These are phyloP conservation scores for Simplicillium aogashimaense DNA, from an alignment of 2,329 filamentous ascomycete species.

Conservation along the genomic window DNA sequence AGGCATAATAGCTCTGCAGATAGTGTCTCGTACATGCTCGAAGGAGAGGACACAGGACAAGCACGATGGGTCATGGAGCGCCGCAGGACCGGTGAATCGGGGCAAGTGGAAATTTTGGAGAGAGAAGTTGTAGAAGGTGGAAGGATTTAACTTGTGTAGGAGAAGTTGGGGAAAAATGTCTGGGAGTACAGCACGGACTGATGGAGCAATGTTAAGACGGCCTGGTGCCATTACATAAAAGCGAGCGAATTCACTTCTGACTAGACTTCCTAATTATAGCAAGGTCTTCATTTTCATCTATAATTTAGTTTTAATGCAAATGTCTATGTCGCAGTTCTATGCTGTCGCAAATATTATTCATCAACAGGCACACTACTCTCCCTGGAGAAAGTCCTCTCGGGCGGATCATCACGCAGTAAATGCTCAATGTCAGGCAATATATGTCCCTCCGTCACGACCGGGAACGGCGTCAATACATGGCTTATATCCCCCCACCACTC, in stretches of 20 bases:
- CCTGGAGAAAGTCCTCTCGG: constrained; percentile 5
- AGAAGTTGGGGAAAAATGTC: too few species aligned
- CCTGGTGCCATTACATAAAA: too few species aligned
- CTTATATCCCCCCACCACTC: constrained; percentile 65
- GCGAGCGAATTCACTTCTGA: too few species aligned
- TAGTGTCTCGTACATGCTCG: constrained; percentile 58
- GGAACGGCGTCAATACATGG: constrained; percentile 59
- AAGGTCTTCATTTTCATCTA: too few species aligned
- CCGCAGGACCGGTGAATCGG: constrained; percentile 53
- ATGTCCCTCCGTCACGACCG: constrained; percentile 45
- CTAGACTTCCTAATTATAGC: too few species aligned
- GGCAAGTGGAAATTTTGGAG: constrained; percentile 55
- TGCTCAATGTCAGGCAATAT: constrained; percentile 39
- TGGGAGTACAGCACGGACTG: too few species aligned
- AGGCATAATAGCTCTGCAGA: constrained; percentile 49
- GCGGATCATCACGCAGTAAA: constrained; percentile 21
- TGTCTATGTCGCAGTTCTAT: too few species aligned
- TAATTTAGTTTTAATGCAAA: too few species aligned
- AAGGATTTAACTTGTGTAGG: constrained; percentile 23
- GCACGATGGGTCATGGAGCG: constrained; percentile 62
- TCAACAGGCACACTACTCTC: neutral
- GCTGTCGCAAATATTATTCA: neutral
- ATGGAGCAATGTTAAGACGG: too few species aligned
- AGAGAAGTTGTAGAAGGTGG: constrained; percentile 53
- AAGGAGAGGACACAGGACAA: constrained; percentile 50